Conservation (phyloP, 2,329 filamentous ascomycete genomes). For the Xylaria hypoxylon region DNA sequence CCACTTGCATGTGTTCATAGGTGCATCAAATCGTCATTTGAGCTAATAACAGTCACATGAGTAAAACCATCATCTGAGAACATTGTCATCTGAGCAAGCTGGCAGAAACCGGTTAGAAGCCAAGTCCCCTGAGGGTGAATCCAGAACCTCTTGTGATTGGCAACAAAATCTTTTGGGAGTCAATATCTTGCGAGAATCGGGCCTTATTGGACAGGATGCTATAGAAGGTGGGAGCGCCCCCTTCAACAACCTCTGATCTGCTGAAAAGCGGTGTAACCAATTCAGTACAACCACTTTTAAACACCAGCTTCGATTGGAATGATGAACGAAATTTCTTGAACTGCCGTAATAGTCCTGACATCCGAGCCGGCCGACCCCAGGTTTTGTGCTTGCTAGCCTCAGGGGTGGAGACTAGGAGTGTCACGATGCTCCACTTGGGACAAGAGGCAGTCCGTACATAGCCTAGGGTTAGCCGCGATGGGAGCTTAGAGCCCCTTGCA, state of each 20-base stretch:
- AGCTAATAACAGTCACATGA: neutral
- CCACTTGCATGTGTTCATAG: conserved; percentile 3
- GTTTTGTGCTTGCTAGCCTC: neutral
- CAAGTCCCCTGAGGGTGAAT: neutral
- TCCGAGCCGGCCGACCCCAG: neutral
- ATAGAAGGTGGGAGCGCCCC: neutral
- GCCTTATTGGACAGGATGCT: neutral
- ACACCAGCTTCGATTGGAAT: neutral
- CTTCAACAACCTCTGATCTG: neutral
- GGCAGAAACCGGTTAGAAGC: neutral
- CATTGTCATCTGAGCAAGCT: neutral
- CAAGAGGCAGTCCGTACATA: too few relatives aligned
- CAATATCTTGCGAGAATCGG: neutral
- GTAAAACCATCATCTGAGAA: conserved; percentile 18
- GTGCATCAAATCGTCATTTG: conserved; percentile 11
- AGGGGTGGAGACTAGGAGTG: too few relatives aligned
- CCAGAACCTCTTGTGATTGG: neutral
- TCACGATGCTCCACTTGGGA: too few relatives aligned
- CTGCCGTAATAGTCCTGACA: neutral
- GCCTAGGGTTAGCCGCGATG: too few relatives aligned
- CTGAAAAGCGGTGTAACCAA: neutral
- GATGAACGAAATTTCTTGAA: neutral
- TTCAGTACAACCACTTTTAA: neutral
- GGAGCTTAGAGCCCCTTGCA: too few relatives aligned
- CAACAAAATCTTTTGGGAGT: neutral